Conservation (phyloP, 371 early-diverging fungal species). For the Dichotomocladium elegans region DNA sequence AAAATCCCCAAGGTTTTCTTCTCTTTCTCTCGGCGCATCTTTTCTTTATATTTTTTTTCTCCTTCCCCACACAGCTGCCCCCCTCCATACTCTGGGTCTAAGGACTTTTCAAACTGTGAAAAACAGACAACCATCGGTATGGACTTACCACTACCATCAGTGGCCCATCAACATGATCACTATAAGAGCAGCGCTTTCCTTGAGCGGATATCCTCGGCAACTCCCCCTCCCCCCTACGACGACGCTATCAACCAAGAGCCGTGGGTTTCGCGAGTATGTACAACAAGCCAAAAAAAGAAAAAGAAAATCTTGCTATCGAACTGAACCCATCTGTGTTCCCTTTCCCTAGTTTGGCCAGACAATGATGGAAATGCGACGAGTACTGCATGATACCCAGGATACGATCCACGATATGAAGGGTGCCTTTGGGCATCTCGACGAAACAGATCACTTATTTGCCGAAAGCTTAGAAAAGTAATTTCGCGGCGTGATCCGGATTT, state of each 20-base stretch:
- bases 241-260: background rate
- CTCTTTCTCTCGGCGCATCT: no score
- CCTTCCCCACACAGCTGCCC: background rate
- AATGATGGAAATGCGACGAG: slow-evolving; percentile 2
- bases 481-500: no score
- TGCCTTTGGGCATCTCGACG: background rate
- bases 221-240: slow-evolving; percentile 2
- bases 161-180: background rate
- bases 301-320: no score
- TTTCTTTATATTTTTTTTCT: background rate
- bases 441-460: background rate
- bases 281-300: background rate
- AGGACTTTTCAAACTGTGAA: no score
- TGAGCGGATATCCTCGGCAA: background rate
- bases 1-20: background rate
- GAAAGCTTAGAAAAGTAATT: background rate
- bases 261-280: background rate
- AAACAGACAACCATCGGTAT: no score
- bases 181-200: background rate
- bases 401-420: slow-evolving; percentile 2
- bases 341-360: background rate
- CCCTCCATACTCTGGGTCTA: no score
- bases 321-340: no score
- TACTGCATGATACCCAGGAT: slow-evolving; percentile 2
- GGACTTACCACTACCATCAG: background rate